Percentiles rank a stretch among this genome's conserved stretches.
Evolutionary conservation across 2,329 filamentous ascomycete genomes (phyloP).

Genomic region (Fusarium acutatum): DNA sequence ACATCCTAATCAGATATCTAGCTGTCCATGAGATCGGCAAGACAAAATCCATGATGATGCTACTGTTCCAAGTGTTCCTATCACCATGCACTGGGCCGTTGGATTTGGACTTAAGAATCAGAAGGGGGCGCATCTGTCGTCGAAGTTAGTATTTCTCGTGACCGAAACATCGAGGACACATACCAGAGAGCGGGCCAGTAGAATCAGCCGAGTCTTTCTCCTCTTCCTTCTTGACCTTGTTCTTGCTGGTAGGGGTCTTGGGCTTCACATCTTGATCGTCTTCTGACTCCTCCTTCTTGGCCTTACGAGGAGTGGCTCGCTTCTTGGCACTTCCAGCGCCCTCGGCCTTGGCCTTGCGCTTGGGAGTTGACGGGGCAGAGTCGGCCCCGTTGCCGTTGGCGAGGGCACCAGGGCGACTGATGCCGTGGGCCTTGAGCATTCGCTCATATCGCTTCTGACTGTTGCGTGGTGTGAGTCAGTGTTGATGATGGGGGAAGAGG

Average conservation of each 20-base stretch:
- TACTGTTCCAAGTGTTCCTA: neutral
- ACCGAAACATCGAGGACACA: neutral
- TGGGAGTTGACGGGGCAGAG: constrained; percentile 36
- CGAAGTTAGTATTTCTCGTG: neutral
- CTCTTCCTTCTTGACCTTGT: constrained; percentile 36
- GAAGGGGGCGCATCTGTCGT: constrained; percentile 24
- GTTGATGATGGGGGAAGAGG: neutral
- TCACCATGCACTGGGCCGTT: neutral
- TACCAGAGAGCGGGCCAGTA: constrained; percentile 33
- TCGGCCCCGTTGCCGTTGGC: neutral
- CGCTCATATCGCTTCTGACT: constrained; percentile 76
- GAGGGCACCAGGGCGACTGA: constrained; percentile 43
- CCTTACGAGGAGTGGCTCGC: constrained; percentile 36
- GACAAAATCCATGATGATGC: neutral
- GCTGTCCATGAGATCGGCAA: constrained; percentile 8
- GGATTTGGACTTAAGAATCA: constrained; percentile 12
- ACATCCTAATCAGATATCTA: constrained; percentile 32
- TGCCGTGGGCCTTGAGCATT: constrained; percentile 67
- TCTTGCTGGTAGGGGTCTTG: constrained; percentile 19
- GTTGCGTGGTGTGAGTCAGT: constrained; percentile 3
- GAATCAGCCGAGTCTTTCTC: constrained; percentile 17
- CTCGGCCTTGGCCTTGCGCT: constrained; percentile 43
- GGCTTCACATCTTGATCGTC: constrained; percentile 35
- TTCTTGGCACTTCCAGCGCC: constrained; percentile 39
- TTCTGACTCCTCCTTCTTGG: constrained; percentile 40